These are phyloP conservation scores for Oidiodendron maius DNA, from an alignment of 495 filamentous ascomycete genomes.

Conservation along the genomic window DNA sequence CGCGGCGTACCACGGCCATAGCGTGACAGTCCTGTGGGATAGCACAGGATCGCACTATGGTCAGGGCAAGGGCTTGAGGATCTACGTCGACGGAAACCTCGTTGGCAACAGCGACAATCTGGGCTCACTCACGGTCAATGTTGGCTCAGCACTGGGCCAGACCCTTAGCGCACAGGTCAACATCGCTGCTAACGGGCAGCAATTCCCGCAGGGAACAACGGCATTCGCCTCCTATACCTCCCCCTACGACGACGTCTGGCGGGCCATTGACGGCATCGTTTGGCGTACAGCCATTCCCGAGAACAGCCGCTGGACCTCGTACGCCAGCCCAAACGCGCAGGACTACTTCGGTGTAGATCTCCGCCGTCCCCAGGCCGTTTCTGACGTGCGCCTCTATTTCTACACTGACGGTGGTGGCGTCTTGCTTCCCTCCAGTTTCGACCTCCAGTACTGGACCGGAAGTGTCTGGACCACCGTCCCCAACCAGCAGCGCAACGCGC, in stretches of 20 bases:
- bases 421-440: too few species aligned
- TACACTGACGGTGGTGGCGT: slow-evolving; percentile 32
- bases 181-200: slow-evolving; percentile 36
- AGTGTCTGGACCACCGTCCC: too few species aligned
- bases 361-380: slow-evolving; percentile 33
- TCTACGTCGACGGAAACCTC: slow-evolving; percentile 30
- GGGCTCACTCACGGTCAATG: slow-evolving; percentile 18
- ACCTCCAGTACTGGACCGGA: too few species aligned
- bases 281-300: slow-evolving; percentile 37
- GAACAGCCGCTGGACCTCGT: slow-evolving; percentile 42
- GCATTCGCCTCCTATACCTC: too few species aligned
- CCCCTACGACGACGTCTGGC: too few species aligned
- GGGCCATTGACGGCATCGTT: slow-evolving; percentile 38
- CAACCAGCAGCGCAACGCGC: too few species aligned
- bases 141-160: too few species aligned
- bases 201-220: slow-evolving; percentile 23
- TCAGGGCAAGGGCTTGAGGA: slow-evolving; percentile 25
- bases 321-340: slow-evolving; percentile 27
- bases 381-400: slow-evolving; percentile 33
- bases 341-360: slow-evolving; percentile 33
- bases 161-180: slow-evolving; percentile 27
- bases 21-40: slow-evolving; percentile 36
- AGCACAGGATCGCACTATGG: slow-evolving; percentile 31
- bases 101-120: slow-evolving; percentile 20
- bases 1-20: slow-evolving; percentile 35